phyloP scores from a whole-genome alignment of 1,139 yeast species.

The Suhomyces guaymorum region DNA sequence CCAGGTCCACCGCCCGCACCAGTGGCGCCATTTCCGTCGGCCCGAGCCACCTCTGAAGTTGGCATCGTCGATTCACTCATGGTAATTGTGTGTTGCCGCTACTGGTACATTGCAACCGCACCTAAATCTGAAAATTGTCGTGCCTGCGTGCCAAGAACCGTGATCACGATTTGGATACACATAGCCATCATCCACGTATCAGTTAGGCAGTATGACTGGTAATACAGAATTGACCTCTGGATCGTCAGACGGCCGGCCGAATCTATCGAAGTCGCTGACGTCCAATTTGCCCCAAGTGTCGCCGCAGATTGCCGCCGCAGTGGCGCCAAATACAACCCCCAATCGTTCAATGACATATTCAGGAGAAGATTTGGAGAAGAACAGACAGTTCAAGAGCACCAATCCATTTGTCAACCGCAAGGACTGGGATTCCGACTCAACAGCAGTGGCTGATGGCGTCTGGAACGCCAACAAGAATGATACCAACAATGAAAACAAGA shows the following conservation, averaged over 20 bases:
- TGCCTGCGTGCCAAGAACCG: slow-evolving; percentile 6
- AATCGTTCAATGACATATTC: no score
- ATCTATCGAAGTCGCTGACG: no score
- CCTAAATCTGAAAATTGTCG: slow-evolving; percentile 5
- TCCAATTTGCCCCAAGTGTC: slow-evolving; percentile 1
- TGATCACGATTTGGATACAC: slow-evolving; percentile 8
- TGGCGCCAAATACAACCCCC: slow-evolving; percentile 1
- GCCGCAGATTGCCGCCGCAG: neutral
- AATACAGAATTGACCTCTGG: slow-evolving; percentile 6
- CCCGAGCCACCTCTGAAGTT: neutral
- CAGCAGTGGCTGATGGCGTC: neutral
- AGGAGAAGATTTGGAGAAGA: no score
- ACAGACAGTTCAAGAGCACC: slow-evolving; percentile 16
- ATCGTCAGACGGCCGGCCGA: neutral
- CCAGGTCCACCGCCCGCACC: slow-evolving; percentile 1
- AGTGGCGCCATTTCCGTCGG: neutral
- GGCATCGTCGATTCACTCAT: slow-evolving; percentile 1
- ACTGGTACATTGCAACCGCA: slow-evolving; percentile 9
- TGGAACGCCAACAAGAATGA: neutral
- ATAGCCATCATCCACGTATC: no score
- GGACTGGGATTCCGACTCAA: neutral
- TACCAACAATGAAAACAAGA: neutral
- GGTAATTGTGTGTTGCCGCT: no score
- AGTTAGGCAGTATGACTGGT: slow-evolving; percentile 8
- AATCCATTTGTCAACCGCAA: slow-evolving; percentile 21